Percentiles rank a stretch among this genome's conserved stretches.
Evolutionary conservation across 2,329 filamentous ascomycete genomes (phyloP).

Genomic region (Cadophora luteo-olivacea): DNA sequence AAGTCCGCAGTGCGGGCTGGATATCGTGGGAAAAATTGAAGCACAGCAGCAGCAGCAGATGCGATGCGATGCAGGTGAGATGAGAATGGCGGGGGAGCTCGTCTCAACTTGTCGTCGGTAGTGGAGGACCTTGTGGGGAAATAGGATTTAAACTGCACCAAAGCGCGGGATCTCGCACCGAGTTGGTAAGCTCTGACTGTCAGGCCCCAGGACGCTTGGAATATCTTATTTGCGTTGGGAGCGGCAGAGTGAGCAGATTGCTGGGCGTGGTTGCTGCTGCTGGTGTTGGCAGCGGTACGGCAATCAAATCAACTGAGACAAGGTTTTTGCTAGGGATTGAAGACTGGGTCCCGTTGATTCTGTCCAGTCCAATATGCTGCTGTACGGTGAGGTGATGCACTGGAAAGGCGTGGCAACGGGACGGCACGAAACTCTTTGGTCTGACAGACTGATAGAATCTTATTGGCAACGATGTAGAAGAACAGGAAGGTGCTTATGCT

Average conservation of each 20-base stretch:
- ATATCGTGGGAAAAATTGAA: constrained; percentile 1
- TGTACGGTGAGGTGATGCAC: constrained; percentile 11
- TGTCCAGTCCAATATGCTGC: neutral
- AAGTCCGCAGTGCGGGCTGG: neutral
- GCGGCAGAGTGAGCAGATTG: constrained; percentile 11
- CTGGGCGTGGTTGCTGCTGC: neutral
- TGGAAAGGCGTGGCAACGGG: constrained; percentile 21
- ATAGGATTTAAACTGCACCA: constrained; percentile 14
- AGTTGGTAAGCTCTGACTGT: constrained; percentile 11
- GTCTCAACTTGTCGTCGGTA: constrained; percentile 19
- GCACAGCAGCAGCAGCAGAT: constrained; percentile 18
- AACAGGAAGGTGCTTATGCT: neutral
- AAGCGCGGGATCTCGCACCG: constrained; percentile 14
- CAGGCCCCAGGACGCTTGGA: constrained; percentile 11
- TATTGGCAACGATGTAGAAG: constrained; percentile 5
- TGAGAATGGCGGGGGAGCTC: constrained; percentile 10
- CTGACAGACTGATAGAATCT: neutral
- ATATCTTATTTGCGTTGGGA: neutral
- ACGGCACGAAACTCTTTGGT: constrained; percentile 22
- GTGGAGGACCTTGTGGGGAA: constrained; percentile 17
- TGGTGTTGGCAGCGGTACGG: neutral
- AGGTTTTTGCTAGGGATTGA: neutral
- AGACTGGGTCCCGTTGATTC: constrained; percentile 11
- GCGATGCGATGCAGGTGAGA: constrained; percentile 18
- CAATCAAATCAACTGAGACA: constrained; percentile 13